Conservation (phyloP, 768 basidiomycete species). For the Cystofilobasidium bisporidii region DNA sequence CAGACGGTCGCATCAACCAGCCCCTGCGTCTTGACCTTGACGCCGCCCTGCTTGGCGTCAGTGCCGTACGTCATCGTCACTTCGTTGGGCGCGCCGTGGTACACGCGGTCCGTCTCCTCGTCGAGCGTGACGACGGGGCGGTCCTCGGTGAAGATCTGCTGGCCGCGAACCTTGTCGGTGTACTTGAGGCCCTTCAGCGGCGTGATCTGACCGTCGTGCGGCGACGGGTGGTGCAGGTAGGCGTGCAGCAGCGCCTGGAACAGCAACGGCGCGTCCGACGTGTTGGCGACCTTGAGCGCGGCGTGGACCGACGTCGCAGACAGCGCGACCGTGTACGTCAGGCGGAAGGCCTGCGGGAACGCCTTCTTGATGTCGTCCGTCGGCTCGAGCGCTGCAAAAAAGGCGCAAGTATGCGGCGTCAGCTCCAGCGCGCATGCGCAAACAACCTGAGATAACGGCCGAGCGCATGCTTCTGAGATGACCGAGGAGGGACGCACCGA, state of each 20-base stretch:
- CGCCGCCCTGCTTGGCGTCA: constrained; percentile 20
- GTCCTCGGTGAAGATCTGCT: constrained; percentile 43
- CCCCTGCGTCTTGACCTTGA: constrained; percentile 27
- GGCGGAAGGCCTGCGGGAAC: constrained; percentile 59
- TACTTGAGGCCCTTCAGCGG: constrained; percentile 59
- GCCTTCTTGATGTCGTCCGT: constrained; percentile 50
- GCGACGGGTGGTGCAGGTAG: constrained; percentile 53
- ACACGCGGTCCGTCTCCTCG: constrained; percentile 62
- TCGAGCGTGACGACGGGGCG: constrained; percentile 55
- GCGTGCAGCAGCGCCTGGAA: constrained; percentile 93
- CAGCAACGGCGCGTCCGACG: constrained; percentile 49
- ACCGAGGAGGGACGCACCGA: constrained; percentile 61
- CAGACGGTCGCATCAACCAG: constrained; percentile 47
- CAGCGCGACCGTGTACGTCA: constrained; percentile 74
- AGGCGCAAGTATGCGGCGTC: not conserved
- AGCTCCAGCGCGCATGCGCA: too few species aligned
- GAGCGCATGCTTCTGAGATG: too few species aligned
- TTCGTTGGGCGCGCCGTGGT: constrained; percentile 52
- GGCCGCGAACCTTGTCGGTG: constrained; percentile 57
- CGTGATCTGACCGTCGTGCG: constrained; percentile 51
- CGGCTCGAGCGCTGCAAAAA: constrained; percentile 52
- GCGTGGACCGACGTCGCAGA: constrained; percentile 63
- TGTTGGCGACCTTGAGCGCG: constrained; percentile 68
- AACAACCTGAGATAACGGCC: too few species aligned
- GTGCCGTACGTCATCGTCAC: constrained; percentile 44